Base-by-base conservation (phyloP, 495 filamentous ascomycete genomes). In the Aspergillus coremiiformis region DNA sequence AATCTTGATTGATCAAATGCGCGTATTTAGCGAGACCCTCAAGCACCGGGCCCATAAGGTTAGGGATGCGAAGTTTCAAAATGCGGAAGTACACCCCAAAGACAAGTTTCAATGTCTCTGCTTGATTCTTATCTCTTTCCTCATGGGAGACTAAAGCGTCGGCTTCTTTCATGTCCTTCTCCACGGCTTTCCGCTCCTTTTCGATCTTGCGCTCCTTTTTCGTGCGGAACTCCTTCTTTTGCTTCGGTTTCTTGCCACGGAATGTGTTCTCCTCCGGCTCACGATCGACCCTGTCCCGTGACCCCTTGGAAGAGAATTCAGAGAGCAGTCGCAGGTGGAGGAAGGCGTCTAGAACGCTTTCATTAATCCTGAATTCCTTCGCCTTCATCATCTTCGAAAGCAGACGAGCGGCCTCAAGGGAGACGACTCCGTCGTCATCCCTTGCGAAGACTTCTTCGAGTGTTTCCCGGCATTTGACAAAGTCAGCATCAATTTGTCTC, bases 1-100 rank as follows among this genome's bases (percentile, higher is more conserved):
- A 96, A 63, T 97, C 85, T 61, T 96, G 86, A 71, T 98, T 98
- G 74, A 98, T 96, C 15, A 98, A 75, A 64, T 95, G 93, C 15
- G 90, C 84, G 66, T 95, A 97, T 65, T 84, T 84, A 44, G 91
- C 91, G 23, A 98, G 73, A 44, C 93, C 93, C 66, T 98, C 90
- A 4, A 93, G 75, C 0, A 96, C 91, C 27, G 90, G 89, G 6
- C 92, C 93, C 89, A 96, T 96, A 10, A 98, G 79, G 15, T 80
- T 79, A 8, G 82, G 80, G 51, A 68, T 65, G 24, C 89, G 82
- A 44, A 82, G 75, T 70, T 96, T 96, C 19, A 98, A 70, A 44
- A 97, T 93, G 10, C 90, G 84, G 72, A 98, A 96, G 70, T 97
- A 97, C 6, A 83, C 84, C 5, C 85, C 87, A 66, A 98, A 98